Percentiles rank a stretch among this genome's conserved stretches.
Evolutionary conservation across 1,139 yeast species (phyloP).

Genomic region (Yamadazyma oceani): DNA sequence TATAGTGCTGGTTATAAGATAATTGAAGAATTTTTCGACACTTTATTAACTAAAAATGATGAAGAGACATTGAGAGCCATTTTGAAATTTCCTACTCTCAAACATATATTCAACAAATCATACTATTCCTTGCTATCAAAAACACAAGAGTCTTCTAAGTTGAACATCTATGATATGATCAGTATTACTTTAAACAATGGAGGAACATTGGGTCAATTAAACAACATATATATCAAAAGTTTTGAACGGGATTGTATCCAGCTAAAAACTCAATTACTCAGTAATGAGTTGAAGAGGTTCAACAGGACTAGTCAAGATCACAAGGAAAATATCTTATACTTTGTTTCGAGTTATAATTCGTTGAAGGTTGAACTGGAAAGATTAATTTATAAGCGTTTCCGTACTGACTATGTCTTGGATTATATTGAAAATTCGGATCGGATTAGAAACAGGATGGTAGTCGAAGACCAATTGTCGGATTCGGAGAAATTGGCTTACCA

Average conservation of each 20-base stretch:
- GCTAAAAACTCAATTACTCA: conserved; percentile 43
- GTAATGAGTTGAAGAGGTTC: conserved; percentile 48
- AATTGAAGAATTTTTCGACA: conserved; percentile 32
- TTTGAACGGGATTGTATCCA: conserved; percentile 49
- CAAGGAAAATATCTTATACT: conserved; percentile 57
- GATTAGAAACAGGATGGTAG: conserved; percentile 57
- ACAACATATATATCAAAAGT: conserved; percentile 36
- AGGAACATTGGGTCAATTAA: conserved; percentile 40
- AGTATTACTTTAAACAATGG: conserved; percentile 37
- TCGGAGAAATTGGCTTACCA: conserved; percentile 44
- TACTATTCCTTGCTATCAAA: conserved; percentile 23
- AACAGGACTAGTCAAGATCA: conserved; percentile 61
- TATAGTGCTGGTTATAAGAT: conserved; percentile 17
- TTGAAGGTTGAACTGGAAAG: conserved; percentile 45
- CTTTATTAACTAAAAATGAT: conserved; percentile 36
- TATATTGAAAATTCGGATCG: conserved; percentile 67
- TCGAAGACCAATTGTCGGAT: conserved; percentile 49
- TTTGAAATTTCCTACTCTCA: conserved; percentile 31
- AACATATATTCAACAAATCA: conserved; percentile 27
- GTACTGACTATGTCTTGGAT: conserved; percentile 48
- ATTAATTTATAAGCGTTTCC: conserved; percentile 14
- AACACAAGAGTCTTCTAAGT: conserved; percentile 22
- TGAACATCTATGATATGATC: conserved; percentile 35
- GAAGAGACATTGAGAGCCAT: conserved; percentile 34
- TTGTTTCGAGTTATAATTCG: conserved; percentile 45